Conservation (phyloP, 176 grass and related monocot species). For the Zoysia japonica region DNA sequence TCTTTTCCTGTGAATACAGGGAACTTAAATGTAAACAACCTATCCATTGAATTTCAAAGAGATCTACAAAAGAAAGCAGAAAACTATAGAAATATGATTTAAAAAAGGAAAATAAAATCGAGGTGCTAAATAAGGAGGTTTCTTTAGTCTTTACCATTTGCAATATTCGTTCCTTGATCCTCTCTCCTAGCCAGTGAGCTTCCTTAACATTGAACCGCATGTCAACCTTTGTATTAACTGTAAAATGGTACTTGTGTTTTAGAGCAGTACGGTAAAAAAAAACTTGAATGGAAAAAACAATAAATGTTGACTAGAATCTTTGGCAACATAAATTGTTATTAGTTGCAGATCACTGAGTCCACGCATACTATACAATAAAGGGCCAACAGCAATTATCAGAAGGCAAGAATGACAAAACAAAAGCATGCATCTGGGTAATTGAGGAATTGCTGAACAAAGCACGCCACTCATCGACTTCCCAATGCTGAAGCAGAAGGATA, state of each 20-base stretch:
- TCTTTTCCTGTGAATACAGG: constrained; percentile 71
- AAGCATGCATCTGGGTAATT: constrained; percentile 1
- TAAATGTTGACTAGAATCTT: not conserved
- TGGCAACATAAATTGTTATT: not conserved
- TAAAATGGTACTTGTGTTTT: constrained; percentile 22
- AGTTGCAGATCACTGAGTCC: constrained; percentile 10
- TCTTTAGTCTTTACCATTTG: constrained; percentile 59
- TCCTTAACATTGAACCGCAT: constrained; percentile 94
- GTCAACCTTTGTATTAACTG: constrained; percentile 99
- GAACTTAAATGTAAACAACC: constrained; percentile 18
- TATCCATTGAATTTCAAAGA: constrained; percentile 1
- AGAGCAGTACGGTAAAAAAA: not conserved
- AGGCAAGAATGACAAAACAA: constrained; percentile 9
- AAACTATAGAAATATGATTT: constrained; percentile 4
- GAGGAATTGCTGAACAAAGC: not conserved
- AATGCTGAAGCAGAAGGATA: constrained; percentile 17
- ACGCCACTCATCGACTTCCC: not conserved
- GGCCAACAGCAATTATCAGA: constrained; percentile 1
- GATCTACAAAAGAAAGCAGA: not conserved
- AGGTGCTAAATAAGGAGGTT: constrained; percentile 23
- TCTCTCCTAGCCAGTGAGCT: constrained; percentile 91
- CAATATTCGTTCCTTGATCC: constrained; percentile 76
- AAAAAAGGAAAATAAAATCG: not conserved
- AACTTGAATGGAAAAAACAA: not conserved
- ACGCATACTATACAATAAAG: not conserved